A percentile compares a stretch with the other conserved stretches of the same genome.
Conservation (phyloP, 2,329 filamentous ascomycete species). For the Penicillium sp. region DNA sequence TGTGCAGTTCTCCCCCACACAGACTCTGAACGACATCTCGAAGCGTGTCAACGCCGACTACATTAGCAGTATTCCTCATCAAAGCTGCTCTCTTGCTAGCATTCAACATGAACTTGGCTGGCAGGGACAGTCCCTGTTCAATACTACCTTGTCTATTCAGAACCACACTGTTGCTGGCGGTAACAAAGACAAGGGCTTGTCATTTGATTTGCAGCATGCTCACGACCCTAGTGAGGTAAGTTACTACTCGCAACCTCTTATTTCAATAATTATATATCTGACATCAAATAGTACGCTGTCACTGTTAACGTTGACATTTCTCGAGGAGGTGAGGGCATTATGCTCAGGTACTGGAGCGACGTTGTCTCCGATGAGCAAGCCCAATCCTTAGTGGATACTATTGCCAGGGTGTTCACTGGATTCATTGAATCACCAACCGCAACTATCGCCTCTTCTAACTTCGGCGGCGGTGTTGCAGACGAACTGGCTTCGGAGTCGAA, state of each 20-base stretch:
- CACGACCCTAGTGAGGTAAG: slow-evolving; percentile 42
- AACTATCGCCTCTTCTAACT: slow-evolving; percentile 24
- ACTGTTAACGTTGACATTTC: slow-evolving; percentile 43
- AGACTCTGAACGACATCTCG: slow-evolving; percentile 41
- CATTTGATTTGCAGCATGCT: slow-evolving; percentile 33
- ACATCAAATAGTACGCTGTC: slow-evolving; percentile 35
- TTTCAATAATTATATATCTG: background rate
- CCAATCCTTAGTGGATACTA: slow-evolving; percentile 28
- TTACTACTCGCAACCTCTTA: background rate
- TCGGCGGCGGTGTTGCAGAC: slow-evolving; percentile 6
- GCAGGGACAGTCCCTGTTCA: slow-evolving; percentile 40
- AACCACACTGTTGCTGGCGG: slow-evolving; percentile 30
- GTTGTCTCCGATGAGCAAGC: slow-evolving; percentile 37
- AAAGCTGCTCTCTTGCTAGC: slow-evolving; percentile 51
- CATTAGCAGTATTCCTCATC: slow-evolving; percentile 49
- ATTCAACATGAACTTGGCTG: slow-evolving; percentile 46
- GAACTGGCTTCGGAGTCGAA: slow-evolving; percentile 11
- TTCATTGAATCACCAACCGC: slow-evolving; percentile 32
- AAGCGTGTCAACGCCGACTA: slow-evolving; percentile 50
- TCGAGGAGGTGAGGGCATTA: slow-evolving; percentile 35
- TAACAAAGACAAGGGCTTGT: slow-evolving; percentile 26
- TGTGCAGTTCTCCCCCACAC: slow-evolving; percentile 39
- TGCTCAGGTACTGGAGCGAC: slow-evolving; percentile 44
- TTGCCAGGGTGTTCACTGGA: slow-evolving; percentile 33
- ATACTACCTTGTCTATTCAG: slow-evolving; percentile 45